Conservation (phyloP, 1,284 basidiomycete species). For the Cutaneotrichosporon sp. region DNA sequence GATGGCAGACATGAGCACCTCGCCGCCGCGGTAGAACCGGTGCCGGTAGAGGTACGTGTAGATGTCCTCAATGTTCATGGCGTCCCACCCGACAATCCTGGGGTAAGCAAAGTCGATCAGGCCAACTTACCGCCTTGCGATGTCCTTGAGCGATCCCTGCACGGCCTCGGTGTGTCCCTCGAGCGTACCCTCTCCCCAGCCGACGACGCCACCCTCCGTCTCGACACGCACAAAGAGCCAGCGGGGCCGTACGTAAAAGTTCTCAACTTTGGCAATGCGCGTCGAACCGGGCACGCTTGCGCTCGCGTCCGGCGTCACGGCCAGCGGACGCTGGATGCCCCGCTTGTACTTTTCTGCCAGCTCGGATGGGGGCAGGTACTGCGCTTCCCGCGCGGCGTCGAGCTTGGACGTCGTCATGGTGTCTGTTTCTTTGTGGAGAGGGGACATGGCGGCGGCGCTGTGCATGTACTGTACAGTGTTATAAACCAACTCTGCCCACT, state of each 20-base stretch:
- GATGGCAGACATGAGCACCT: conserved; percentile 59
- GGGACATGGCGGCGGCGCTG: too few species aligned
- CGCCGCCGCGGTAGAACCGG: conserved; percentile 68
- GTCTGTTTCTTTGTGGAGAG: too few species aligned
- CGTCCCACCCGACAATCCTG: conserved; percentile 55
- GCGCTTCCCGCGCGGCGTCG: conserved; percentile 26
- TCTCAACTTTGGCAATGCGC: conserved; percentile 45
- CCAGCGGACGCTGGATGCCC: conserved; percentile 31
- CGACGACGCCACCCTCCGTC: conserved; percentile 62
- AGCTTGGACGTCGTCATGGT: neutral
- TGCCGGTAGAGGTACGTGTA: conserved; percentile 56
- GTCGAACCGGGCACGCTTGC: conserved; percentile 21
- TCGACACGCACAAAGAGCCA: conserved; percentile 73
- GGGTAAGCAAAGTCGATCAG: conserved; percentile 1
- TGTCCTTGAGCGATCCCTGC: conserved; percentile 63
- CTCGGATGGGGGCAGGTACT: conserved; percentile 40
- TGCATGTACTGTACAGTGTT: neutral
- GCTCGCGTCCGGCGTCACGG: conserved; percentile 26
- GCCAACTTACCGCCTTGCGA: conserved; percentile 53
- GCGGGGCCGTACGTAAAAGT: conserved; percentile 64
- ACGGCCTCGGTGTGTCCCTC: conserved; percentile 63
- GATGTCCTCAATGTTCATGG: conserved; percentile 63
- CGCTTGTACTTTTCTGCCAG: conserved; percentile 34
- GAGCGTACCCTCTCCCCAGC: conserved; percentile 55
- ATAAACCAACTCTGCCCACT: neutral